Evolutionary conservation across 768 basidiomycete species (phyloP).

Genomic region (Tricholoma furcatifolium): DNA sequence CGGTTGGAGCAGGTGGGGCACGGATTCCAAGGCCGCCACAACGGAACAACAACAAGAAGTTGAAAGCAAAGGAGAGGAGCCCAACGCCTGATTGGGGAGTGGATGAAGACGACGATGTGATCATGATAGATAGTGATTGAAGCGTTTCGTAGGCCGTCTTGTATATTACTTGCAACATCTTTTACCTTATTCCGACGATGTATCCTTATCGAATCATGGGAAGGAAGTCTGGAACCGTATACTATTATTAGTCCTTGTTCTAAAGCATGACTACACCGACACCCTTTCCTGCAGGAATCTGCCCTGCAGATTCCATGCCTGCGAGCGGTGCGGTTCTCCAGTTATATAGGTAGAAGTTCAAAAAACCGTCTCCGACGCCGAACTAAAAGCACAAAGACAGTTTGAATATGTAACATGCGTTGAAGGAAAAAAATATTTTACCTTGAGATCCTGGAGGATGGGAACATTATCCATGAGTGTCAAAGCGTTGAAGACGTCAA

Average conservation of each 20-base stretch:
- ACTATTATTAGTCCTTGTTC: constrained; percentile 9
- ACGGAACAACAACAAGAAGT: constrained; percentile 32
- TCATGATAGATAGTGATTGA: constrained; percentile 83
- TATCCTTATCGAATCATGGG: background rate
- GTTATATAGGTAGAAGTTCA: constrained; percentile 95
- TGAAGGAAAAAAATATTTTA: constrained; percentile 28
- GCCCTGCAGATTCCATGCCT: constrained; percentile 58
- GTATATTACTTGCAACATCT: constrained; percentile 17
- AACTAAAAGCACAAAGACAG: constrained; percentile 51
- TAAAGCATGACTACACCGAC: constrained; percentile 95
- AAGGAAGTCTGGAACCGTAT: background rate
- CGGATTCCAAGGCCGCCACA: constrained; percentile 44
- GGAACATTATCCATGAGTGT: constrained; percentile 92
- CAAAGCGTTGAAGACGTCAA: constrained; percentile 96
- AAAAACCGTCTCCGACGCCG: constrained; percentile 86
- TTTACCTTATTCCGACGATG: too few species aligned
- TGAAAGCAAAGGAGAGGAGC: constrained; percentile 48
- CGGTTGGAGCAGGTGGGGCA: constrained; percentile 57
- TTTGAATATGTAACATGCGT: background rate
- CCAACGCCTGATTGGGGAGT: constrained; percentile 82
- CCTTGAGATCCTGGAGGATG: constrained; percentile 84
- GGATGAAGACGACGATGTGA: constrained; percentile 82
- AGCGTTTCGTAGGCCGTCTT: background rate
- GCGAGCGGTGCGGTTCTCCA: constrained; percentile 84
- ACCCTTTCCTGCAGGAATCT: constrained; percentile 65